Base-by-base conservation (phyloP, 2,329 filamentous ascomycete species). In the Mycosphaerella sp. region DNA sequence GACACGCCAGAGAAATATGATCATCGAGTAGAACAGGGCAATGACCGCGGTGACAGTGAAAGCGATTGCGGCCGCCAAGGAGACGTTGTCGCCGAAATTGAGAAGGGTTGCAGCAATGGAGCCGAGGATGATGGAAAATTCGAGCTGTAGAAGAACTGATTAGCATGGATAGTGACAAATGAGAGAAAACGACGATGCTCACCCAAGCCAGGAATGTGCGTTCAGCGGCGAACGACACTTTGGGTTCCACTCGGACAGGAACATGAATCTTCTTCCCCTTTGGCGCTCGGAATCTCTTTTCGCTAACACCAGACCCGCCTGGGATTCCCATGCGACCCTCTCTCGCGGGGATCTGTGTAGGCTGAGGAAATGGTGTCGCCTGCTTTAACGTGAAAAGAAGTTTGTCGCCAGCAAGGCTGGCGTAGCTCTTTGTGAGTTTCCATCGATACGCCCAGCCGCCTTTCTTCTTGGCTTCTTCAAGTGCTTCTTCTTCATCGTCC, bases 191-290 rank as follows among this genome's bases (percentile, higher is more conserved):
- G 4, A 29, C 4, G 26, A 10, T 44, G 67, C 82, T 75, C 73
- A 87, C 84, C 90, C 93, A 98, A 59, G 89, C 88, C 54, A 98
- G 80, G 74, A 96, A 98, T 0, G 93, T 98, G 60, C 93, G 83
- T 73, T 98, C 93, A 0, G 90, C 91, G 21, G 93, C 93, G 69
- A 98, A 95, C 72, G 90, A 95, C 48, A 98, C 93, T 74, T 98
- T 98, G 34, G 93, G 93, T 72, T 98, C 93, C 34, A 98, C 91
- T 46, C 93, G 84, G 52, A 97, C 86, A 11, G 92, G 92, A 23
- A 98, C 93, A 66, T 97, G 92, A 55, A 98, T 97, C 70, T 88
- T 74, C 81, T 91, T 92, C 51, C 87, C 87, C 69, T 82, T 84
- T 10, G 87, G 87, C 7, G 87, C 87, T 68, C 83, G 85, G 74